Conservation (phyloP, 2,329 filamentous ascomycete genomes). For the Blastomyces silverae region DNA sequence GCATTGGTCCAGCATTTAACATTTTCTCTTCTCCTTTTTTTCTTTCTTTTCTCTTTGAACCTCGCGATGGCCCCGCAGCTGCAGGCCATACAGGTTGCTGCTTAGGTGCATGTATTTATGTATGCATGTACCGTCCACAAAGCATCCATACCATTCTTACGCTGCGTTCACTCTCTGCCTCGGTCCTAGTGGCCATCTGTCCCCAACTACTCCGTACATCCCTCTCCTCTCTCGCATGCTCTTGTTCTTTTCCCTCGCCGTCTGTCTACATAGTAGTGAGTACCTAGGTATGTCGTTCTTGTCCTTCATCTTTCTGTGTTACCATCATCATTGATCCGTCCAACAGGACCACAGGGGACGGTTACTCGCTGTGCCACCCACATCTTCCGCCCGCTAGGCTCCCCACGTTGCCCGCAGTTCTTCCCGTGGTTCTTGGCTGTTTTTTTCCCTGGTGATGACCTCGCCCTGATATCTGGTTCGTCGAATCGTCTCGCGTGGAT, state of each 20-base stretch:
- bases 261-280: neutral
- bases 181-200: too few species aligned
- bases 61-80: neutral
- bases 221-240: too few species aligned
- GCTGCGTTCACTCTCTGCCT: too few species aligned
- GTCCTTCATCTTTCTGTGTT: neutral
- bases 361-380: conserved; percentile 7
- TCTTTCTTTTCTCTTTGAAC: neutral
- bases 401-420: conserved; percentile 1
- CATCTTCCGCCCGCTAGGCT: neutral
- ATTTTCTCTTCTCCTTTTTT: too few species aligned
- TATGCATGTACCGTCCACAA: too few species aligned
- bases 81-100: too few species aligned
- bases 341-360: neutral
- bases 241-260: neutral
- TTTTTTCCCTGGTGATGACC: neutral
- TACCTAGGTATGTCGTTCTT: neutral
- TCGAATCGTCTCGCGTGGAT: neutral
- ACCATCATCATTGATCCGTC: neutral
- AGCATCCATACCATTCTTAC: too few species aligned
- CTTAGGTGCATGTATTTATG: too few species aligned
- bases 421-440: neutral
- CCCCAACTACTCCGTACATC: too few species aligned
- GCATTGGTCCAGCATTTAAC: too few species aligned
- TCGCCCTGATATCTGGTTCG: neutral